Evolutionary conservation across 192 early-diverging fungal genomes (phyloP).

Genomic region (Coemansia sp.): DNA sequence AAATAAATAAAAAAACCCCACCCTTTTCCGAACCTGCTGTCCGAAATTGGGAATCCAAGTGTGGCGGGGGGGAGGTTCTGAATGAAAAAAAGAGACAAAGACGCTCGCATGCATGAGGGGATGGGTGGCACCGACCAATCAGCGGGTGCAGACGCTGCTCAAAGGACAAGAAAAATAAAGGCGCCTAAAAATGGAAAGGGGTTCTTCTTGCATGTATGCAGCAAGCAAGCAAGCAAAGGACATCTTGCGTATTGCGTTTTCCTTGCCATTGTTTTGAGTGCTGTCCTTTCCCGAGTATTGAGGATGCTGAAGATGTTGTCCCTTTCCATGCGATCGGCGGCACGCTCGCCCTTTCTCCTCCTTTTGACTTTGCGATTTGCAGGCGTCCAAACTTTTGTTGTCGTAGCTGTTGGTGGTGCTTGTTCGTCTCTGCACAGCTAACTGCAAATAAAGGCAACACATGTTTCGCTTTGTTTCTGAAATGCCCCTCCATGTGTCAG

Average conservation of each 20-base stretch:
- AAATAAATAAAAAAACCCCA: background rate
- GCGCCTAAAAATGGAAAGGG: conserved; percentile 1
- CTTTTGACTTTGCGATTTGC: background rate
- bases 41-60: conserved; percentile 9
- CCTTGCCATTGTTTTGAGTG: background rate
- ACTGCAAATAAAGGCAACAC: too few relatives aligned
- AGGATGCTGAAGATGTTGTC: background rate
- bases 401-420: too few relatives aligned
- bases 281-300: too few relatives aligned
- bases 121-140: conserved; percentile 8
- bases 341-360: too few relatives aligned
- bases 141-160: background rate
- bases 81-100: conserved; percentile 7
- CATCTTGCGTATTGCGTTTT: background rate
- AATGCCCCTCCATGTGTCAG: too few relatives aligned
- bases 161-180: conserved; percentile 6
- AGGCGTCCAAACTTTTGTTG: background rate
- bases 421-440: too few relatives aligned
- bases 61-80: background rate
- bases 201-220: conserved; percentile 1
- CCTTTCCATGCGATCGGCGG: too few relatives aligned
- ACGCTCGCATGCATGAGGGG: conserved; percentile 1
- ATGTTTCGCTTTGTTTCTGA: too few relatives aligned
- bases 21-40: background rate
- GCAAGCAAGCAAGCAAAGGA: background rate